Evolutionary conservation across 495 filamentous ascomycete genomes (phyloP), one percentile per base, ranked within the genome.

Genomic region (Rostrohypoxylon terebratum): DNA sequence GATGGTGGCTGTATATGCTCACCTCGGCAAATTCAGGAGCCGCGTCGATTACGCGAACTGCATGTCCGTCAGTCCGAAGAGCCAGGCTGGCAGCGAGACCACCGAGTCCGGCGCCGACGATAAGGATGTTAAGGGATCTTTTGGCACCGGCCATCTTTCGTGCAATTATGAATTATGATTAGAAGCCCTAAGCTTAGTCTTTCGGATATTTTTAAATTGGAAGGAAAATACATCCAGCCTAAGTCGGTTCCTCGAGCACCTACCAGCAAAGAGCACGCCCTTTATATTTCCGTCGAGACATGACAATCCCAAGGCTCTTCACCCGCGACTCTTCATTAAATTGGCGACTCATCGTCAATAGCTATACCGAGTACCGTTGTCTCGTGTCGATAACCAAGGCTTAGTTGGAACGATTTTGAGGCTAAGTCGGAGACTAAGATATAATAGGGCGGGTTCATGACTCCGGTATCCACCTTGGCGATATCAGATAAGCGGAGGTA

Each of bases 21-120:
- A 76, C 76, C 70, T 78, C 76, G n/a, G 65, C 70, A 42, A 78
- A 66, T n/a, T 71, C 68, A 21, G 69, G 63, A 1, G 63, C 74
- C 2, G 66, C 42, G 21, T 78, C 76, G 28, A 73, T 62, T 7
- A 76, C 63, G 20, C 61, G 68, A 6, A 78, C 76, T 4, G 50
- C 42, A 25, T 78, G 76, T 8, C 76, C 76, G 9, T 69, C 65
- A 1, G 64, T 40, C 25, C 57, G 48, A n/a, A 71, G 72, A 18
- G 73, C 68, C 33, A 90, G 84, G 16, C 85, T 85, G 2, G 86
- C 82, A 0, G 84, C 84, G 8, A 90, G 78, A 7, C 88, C 88
- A 20, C 84, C 87, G 6, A 90, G 82, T 33, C 88, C 88, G 3
- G 82, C 84, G 10, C 88, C 88, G 9, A 89, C 83, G 51, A 89